These are phyloP conservation scores for Neurospora terricola DNA, from an alignment of 495 filamentous ascomycete species.

Conservation along the genomic window DNA sequence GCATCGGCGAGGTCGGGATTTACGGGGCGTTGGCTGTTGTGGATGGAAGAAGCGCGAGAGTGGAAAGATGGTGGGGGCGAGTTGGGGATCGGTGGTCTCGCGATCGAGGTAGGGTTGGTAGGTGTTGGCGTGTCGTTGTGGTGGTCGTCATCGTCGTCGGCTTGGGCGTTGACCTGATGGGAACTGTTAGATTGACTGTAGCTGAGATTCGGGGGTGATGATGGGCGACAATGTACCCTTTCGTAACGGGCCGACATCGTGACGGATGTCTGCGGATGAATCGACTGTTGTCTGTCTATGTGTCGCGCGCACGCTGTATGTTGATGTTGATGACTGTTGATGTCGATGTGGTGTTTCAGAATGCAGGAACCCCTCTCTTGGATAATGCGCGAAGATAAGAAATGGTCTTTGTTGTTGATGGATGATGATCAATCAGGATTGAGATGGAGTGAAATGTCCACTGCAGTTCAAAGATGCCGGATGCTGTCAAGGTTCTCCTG, in stretches of 20 bases:
- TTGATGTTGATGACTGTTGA: neutral
- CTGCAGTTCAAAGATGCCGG: neutral
- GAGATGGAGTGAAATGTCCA: neutral
- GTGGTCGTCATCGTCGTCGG: conserved; percentile 31
- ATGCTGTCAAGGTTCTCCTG: neutral
- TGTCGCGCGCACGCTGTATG: neutral
- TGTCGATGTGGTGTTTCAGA: neutral
- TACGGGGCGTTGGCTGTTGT: conserved; percentile 42
- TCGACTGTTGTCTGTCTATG: neutral
- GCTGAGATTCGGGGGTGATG: too few species aligned
- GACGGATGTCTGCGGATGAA: conserved; percentile 2
- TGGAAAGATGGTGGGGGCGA: conserved; percentile 94
- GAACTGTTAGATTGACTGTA: neutral
- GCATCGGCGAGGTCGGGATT: conserved; percentile 79
- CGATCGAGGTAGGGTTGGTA: conserved; percentile 12
- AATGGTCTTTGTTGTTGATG: conserved; percentile 8
- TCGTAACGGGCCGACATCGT: conserved; percentile 83
- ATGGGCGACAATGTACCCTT: conserved; percentile 48
- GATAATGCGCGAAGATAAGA: conserved; percentile 1
- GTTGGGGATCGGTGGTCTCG: conserved; percentile 46
- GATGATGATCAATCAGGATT: neutral
- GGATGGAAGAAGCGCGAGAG: conserved; percentile 68
- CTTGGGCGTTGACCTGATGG: conserved; percentile 36
- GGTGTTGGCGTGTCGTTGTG: conserved; percentile 15
- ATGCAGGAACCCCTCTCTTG: neutral